Conservation (phyloP, 306 rosid genomes). For the Oemleria cerasiformis region DNA sequence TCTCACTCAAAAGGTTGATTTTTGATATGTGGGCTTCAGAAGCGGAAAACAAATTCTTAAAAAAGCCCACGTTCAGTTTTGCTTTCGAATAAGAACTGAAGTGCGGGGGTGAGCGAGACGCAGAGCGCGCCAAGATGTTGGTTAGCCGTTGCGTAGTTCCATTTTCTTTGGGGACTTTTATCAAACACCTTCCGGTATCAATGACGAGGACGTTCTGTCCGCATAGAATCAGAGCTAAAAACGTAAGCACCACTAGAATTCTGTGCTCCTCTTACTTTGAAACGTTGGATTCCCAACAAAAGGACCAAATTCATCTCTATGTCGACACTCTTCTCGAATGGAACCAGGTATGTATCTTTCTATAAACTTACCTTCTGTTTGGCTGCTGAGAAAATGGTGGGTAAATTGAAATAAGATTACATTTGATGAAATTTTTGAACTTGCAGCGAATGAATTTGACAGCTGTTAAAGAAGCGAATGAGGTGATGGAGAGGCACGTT, state of each 20-base stretch:
- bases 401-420: background rate
- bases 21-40: background rate
- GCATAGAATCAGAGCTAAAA: conserved; percentile 23
- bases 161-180: conserved; percentile 55
- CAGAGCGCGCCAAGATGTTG: conserved; percentile 40
- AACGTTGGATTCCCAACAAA: conserved; percentile 59
- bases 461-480: conserved; percentile 58
- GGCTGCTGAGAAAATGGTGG: conserved; percentile 14
- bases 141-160: conserved; percentile 21
- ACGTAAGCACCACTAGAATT: conserved; percentile 20
- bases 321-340: conserved; percentile 84
- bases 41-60: background rate
- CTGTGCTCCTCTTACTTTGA: conserved; percentile 34
- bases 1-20: background rate
- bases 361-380: background rate
- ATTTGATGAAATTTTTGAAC: background rate
- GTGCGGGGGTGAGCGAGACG: background rate
- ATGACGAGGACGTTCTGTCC: conserved; percentile 31
- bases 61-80: background rate
- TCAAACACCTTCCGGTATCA: conserved; percentile 61
- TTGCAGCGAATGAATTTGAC: conserved; percentile 82
- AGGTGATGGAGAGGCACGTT: conserved; percentile 87
- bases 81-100: background rate
- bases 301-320: conserved; percentile 63
- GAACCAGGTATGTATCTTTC: conserved; percentile 56